Conservation (phyloP, 1,284 basidiomycete species). For the Irpex sp. region DNA sequence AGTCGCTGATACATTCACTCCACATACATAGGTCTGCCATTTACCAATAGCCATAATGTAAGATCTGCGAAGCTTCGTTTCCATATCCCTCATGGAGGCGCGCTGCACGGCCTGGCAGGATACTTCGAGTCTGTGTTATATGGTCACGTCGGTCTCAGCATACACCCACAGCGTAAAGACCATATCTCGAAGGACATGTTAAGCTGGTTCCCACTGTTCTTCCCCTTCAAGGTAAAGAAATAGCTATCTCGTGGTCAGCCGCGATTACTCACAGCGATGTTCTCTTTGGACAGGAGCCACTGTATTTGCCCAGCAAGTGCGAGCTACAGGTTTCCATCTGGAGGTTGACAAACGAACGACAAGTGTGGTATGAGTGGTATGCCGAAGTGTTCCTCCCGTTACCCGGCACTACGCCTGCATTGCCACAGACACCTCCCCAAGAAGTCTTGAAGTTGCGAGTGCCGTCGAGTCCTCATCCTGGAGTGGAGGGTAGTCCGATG, state of each 20-base stretch:
- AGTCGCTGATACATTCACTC: neutral
- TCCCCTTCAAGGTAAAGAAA: slow-evolving; percentile 74
- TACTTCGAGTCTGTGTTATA: slow-evolving; percentile 98
- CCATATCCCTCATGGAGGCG: slow-evolving; percentile 90
- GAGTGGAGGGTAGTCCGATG: slow-evolving; percentile 41
- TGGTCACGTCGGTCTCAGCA: slow-evolving; percentile 84
- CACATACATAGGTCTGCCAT: slow-evolving; percentile 55
- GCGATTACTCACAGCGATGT: neutral
- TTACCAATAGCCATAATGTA: slow-evolving; percentile 86
- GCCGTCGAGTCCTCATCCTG: neutral
- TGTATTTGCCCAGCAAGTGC: slow-evolving; percentile 89
- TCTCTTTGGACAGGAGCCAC: slow-evolving; percentile 58
- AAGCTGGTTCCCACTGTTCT: slow-evolving; percentile 98
- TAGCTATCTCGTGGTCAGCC: neutral
- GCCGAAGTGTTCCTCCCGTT: slow-evolving; percentile 85
- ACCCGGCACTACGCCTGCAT: slow-evolving; percentile 19
- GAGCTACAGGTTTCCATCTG: slow-evolving; percentile 94
- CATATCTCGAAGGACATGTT: slow-evolving; percentile 90
- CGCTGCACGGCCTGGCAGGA: slow-evolving; percentile 93
- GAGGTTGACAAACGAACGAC: slow-evolving; percentile 82
- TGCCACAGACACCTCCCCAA: slow-evolving; percentile 17
- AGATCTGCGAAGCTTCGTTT: slow-evolving; percentile 80
- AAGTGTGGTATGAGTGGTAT: slow-evolving; percentile 99
- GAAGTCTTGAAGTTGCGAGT: slow-evolving; percentile 3
- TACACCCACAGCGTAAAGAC: slow-evolving; percentile 86